Evolutionary conservation across 495 filamentous ascomycete species (phyloP).

Genomic region (Neurospora sp.): DNA sequence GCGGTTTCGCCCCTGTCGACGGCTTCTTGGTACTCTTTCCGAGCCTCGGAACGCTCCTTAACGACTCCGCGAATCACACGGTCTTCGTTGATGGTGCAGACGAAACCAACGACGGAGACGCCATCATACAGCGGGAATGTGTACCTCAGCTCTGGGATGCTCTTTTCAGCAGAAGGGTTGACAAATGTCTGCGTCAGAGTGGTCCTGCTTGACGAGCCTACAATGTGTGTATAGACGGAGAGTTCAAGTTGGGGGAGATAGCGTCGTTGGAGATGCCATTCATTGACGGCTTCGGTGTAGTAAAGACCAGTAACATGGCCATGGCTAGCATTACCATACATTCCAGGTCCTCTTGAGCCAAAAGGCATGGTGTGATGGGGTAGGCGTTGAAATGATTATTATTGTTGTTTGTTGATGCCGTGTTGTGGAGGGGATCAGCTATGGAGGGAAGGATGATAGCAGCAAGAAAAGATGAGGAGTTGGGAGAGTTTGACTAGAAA

Average conservation of each 20-base stretch:
- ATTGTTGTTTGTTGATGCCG: background rate
- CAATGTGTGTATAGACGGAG: conserved; percentile 41
- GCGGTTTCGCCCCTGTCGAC: conserved; percentile 47
- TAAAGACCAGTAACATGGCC: conserved; percentile 19
- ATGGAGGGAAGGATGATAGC: background rate
- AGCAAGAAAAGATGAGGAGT: background rate
- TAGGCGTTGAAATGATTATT: background rate
- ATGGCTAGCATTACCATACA: background rate
- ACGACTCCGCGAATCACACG: conserved; percentile 46
- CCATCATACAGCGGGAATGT: conserved; percentile 61
- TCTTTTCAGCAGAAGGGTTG: conserved; percentile 34
- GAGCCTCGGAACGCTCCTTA: conserved; percentile 50
- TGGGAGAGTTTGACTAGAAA: background rate
- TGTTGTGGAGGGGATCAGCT: background rate
- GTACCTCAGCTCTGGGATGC: conserved; percentile 42
- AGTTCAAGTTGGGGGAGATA: conserved; percentile 48
- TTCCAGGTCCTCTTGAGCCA: background rate
- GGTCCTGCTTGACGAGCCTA: conserved; percentile 47
- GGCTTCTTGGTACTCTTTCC: conserved; percentile 42
- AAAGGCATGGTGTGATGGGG: background rate
- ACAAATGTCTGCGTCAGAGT: conserved; percentile 50
- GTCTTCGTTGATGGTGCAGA: conserved; percentile 40
- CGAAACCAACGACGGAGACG: conserved; percentile 53
- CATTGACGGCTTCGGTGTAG: conserved; percentile 2
- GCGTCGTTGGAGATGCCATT: background rate